Evolutionary conservation across 2,329 filamentous ascomycete species (phyloP), one percentile per base, ranked within the genome.

Genomic region (Trichoderma breve): DNA sequence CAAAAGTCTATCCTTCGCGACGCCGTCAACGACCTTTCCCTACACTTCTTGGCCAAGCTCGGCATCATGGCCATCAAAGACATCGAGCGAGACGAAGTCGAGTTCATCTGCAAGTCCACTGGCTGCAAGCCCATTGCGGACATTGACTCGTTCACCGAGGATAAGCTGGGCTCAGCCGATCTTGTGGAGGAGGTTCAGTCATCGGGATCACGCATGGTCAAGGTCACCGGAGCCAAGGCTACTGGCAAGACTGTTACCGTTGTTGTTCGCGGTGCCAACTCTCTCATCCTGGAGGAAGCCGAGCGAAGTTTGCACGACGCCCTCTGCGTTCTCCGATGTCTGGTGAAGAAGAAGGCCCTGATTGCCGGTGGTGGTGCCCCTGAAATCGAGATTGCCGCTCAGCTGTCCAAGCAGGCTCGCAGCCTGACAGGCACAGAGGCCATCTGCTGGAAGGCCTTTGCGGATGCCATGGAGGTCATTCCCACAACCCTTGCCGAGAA

Each of bases 301-400:
- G 96, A 98, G 87, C 93, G 96, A 78, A 96, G 93, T 76, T 88
- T 99, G 70, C 96, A 99, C 87, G 96, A 99, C 79, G 96, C 96
- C 34, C 94, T 98, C 75, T 99, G 96, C 81, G 96, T 98, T 65
- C 95, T 99, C 77, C 92, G 96, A 77, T 99, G 96, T 81, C 85
- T 99, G 73, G 96, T 99, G 77, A 99, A 99, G 90, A 99, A 98
- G 90, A 97, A 97, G 85, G 96, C 96, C n/a, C 89, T 99, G 71
- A 97, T 99, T 78, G 95, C 97, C 15, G 96, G 96, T 82, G 96
- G 96, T 79, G 96, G 96, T 80, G 96, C 96, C 2, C 93, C 96
- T 30, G 96, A 99, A 83, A 97, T 98, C 78, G 95, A 98, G 84
- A 95, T 99, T 77, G 93, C 96, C 26, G 92, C 96, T 70, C 89